Conservation (phyloP, 2,329 filamentous ascomycete species). For the Amylocarpus encephaloides region DNA sequence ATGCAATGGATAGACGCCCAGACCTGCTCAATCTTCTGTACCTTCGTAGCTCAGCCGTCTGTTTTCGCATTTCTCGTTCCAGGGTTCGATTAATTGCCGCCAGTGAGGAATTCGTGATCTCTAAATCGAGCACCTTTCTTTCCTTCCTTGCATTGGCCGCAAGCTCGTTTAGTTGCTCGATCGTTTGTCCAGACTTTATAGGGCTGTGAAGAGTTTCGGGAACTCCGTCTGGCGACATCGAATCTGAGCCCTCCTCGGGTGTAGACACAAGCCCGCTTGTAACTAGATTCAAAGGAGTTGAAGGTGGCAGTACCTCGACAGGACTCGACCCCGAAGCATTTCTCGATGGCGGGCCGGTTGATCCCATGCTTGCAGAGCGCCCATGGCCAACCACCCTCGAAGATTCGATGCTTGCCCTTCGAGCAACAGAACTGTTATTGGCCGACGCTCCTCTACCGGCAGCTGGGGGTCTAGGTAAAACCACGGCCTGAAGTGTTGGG, state of each 20-base stretch:
- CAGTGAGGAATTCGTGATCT: conserved; percentile 93
- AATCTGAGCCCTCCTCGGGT: conserved; percentile 18
- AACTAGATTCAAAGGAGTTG: conserved; percentile 17
- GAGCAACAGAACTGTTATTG: conserved; percentile 16
- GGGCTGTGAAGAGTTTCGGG: conserved; percentile 39
- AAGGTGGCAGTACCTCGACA: conserved; percentile 13
- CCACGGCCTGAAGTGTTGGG: conserved; percentile 22
- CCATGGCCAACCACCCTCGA: conserved; percentile 19
- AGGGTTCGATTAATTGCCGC: conserved; percentile 91
- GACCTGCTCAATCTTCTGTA: conserved; percentile 81
- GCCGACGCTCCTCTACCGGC: conserved; percentile 21
- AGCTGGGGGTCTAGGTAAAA: conserved; percentile 17
- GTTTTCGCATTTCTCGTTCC: conserved; percentile 85
- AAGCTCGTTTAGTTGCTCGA: conserved; percentile 63
- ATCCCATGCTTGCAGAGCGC: conserved; percentile 26
- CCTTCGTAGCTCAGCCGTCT: conserved; percentile 78
- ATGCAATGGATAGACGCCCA: conserved; percentile 61
- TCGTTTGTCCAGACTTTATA: conserved; percentile 46
- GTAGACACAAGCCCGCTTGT: conserved; percentile 19
- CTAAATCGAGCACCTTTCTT: conserved; percentile 89
- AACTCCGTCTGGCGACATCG: conserved; percentile 7
- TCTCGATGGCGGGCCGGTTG: conserved; percentile 18
- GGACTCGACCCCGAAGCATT: conserved; percentile 21
- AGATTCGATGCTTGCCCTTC: conserved; percentile 22
- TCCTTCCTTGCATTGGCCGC: conserved; percentile 86